A percentile compares a stretch with the other conserved stretches of the same genome.
These are phyloP conservation scores for Corniculantispora saksenae DNA, from an alignment of 2,329 filamentous ascomycete species.

Conservation along the genomic window DNA sequence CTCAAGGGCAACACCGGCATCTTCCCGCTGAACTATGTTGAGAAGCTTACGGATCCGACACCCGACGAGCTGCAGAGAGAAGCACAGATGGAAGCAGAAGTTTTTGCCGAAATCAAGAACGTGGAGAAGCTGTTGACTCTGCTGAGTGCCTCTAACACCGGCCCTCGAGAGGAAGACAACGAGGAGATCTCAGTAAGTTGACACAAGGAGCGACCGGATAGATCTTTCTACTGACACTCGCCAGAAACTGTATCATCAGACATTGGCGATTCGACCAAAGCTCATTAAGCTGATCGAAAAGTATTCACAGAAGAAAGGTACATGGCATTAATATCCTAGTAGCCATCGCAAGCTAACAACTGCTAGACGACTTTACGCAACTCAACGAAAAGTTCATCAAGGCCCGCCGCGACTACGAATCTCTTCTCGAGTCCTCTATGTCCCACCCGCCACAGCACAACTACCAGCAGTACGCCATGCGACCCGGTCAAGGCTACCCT, in stretches of 20 bases:
- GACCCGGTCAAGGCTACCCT: constrained; percentile 52
- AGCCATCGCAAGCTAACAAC: constrained; percentile 25
- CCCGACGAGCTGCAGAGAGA: constrained; percentile 92
- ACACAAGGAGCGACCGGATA: background rate
- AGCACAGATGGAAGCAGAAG: constrained; percentile 85
- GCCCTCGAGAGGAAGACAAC: constrained; percentile 83
- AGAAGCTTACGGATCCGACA: constrained; percentile 94
- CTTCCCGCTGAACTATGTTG: constrained; percentile 97
- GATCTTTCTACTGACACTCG: constrained; percentile 32
- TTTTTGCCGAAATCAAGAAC: constrained; percentile 66
- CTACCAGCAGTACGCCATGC: constrained; percentile 69
- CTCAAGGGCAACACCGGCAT: constrained; percentile 94
- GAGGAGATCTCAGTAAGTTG: constrained; percentile 84
- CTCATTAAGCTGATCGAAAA: constrained; percentile 97
- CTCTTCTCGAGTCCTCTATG: constrained; percentile 95
- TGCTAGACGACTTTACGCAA: constrained; percentile 91
- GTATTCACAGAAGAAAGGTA: constrained; percentile 98
- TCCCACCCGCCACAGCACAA: constrained; percentile 80
- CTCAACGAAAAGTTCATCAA: constrained; percentile 99
- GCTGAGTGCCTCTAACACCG: constrained; percentile 81
- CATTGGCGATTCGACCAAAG: constrained; percentile 90
- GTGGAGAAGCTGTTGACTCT: constrained; percentile 77
- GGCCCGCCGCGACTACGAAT: constrained; percentile 92
- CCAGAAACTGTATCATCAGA: constrained; percentile 84
- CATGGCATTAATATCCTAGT: background rate